Evolutionary conservation across 805 yeast species (phyloP), one percentile per base, ranked within the genome.

Genomic region (Saturnispora diversa): DNA sequence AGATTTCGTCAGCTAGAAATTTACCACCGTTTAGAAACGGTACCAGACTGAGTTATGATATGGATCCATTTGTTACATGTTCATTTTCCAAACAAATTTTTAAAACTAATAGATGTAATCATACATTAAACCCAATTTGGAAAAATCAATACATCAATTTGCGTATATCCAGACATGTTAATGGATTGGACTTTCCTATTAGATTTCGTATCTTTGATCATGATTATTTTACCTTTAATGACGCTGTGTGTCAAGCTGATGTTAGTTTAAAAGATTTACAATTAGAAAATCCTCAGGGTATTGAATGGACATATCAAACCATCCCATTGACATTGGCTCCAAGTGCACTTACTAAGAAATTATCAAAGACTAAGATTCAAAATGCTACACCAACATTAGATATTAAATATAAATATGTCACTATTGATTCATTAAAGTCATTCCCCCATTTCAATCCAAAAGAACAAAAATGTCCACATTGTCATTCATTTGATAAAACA

Each of bases 61-160:
- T 92, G 94, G 98, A 92, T 55, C 97, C 97, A 2, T 92, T 90
- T 62, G 90, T 90, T 3, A 86, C 90, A 15, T 80, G 86, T 1
- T 79, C 95, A 0, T 86, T 90, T 58, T 96, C 96, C 8, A 80
- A 83, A 51, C 81, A 81, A 49, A 86, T 90, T 0, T 90, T 75
- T 58, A 74, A 94, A 49, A 87, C 97, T 0, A 78, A 87, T 9
- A 81, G 87, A 78, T 72, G 79, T 49, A 72, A 84, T 17, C 97
- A 90, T 57, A 80, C 85, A 1, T 59, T 85, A 38, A 79, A 80
- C 40, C 98, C 98, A 0, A 69, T 78, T 1, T 90, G 78, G 62
- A 47, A 37, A 12, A 78, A 86, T 51, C 94, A 88, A 58, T 65
- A 80, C 48, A 60, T 88, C 16, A 80, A 90, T 1, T 82, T 90